phyloP scores from a whole-genome alignment of 1,139 yeast genomes.

The Saccharomyces hybrid region DNA sequence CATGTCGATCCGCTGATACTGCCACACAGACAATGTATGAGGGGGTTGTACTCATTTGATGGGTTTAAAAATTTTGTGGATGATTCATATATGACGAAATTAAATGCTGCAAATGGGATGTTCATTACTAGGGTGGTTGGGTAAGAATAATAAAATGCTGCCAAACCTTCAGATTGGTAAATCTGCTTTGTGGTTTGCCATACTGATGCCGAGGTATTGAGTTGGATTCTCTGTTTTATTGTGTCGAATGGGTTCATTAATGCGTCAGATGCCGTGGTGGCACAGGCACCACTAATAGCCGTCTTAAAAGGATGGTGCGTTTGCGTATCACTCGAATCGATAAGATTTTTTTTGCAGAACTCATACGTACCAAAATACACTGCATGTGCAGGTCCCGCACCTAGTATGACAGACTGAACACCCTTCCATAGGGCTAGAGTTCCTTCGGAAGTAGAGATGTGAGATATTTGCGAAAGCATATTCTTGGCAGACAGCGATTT shows the following conservation, averaged over 20 bases:
- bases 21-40: conserved; percentile 86
- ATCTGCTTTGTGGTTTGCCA: conserved; percentile 38
- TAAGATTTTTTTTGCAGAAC: conserved; percentile 46
- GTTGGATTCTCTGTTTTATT: conserved; percentile 77
- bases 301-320: conserved; percentile 61
- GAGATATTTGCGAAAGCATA: conserved; percentile 50
- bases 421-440: conserved; percentile 89
- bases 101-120: conserved; percentile 91
- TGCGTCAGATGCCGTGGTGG: conserved; percentile 88
- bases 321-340: conserved; percentile 23
- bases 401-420: conserved; percentile 80
- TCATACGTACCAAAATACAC: conserved; percentile 92
- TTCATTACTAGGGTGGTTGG: conserved; percentile 92
- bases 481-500: conserved; percentile 36
- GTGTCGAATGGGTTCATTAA: conserved; percentile 97
- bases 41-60: conserved; percentile 68
- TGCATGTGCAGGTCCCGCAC: conserved; percentile 99
- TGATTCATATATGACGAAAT: conserved; percentile 87
- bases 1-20: conserved; percentile 96
- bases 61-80: conserved; percentile 74
- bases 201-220: conserved; percentile 33
- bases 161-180: conserved; percentile 65
- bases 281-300: conserved; percentile 82
- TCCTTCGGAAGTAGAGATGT: conserved; percentile 80
- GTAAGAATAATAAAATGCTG: conserved; percentile 83